Percentiles rank a stretch among this genome's conserved stretches.
Conservation (phyloP, 2,329 filamentous ascomycete genomes). For the Ophiocordyceps camponoti-floridani region DNA sequence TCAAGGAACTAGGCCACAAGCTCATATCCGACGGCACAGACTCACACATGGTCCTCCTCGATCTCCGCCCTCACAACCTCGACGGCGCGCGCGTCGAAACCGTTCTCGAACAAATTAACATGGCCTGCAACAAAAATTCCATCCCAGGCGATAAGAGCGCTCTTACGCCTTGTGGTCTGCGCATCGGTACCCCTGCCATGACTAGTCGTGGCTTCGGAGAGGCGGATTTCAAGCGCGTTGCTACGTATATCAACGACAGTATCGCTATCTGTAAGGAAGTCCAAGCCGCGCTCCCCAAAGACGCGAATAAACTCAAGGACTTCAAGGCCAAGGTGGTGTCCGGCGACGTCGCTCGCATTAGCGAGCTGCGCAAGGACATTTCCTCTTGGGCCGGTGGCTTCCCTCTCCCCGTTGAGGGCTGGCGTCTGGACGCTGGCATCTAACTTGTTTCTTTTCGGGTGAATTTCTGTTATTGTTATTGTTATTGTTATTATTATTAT, state of each 20-base stretch:
- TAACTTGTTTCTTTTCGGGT: conserved; percentile 12
- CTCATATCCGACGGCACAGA: conserved; percentile 92
- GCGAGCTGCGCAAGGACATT: conserved; percentile 77
- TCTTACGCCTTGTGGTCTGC: conserved; percentile 82
- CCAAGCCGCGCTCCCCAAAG: conserved; percentile 74
- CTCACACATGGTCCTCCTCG: conserved; percentile 91
- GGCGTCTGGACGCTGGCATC: conserved; percentile 42
- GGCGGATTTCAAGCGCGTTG: conserved; percentile 83
- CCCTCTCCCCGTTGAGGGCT: conserved; percentile 75
- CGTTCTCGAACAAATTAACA: conserved; percentile 93
- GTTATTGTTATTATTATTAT: too few relatives aligned
- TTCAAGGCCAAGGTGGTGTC: conserved; percentile 84
- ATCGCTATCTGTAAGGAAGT: conserved; percentile 84
- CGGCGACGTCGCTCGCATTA: conserved; percentile 67
- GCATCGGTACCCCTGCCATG: conserved; percentile 96
- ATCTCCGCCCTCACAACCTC: conserved; percentile 71
- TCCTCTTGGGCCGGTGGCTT: conserved; percentile 71
- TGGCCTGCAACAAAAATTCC: conserved; percentile 99
- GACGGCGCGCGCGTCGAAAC: conserved; percentile 93
- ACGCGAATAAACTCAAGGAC: conserved; percentile 98
- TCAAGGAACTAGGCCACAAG: conserved; percentile 81
- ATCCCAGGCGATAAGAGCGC: conserved; percentile 96
- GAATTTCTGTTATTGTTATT: too few relatives aligned
- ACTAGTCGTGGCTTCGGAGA: conserved; percentile 85
- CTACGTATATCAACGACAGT: conserved; percentile 69